Evolutionary conservation across 345 rosid species (phyloP).

Genomic region (Moringa oleifera): DNA sequence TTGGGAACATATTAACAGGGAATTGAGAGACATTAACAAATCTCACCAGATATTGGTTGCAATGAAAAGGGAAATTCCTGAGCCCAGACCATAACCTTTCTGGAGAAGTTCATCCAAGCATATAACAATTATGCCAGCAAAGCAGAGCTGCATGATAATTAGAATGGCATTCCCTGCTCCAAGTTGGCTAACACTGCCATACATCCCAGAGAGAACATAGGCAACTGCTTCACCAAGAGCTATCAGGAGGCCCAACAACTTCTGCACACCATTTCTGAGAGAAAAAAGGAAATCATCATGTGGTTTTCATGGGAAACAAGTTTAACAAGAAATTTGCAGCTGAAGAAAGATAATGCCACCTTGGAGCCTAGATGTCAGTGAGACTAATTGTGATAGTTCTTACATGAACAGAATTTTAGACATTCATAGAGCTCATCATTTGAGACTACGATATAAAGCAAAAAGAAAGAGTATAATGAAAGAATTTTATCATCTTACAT

Average conservation of each 20-base stretch:
- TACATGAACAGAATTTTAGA: neutral
- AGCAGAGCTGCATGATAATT: slow-evolving; percentile 72
- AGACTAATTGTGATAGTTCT: too few relatives aligned
- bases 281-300: neutral
- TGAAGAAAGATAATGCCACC: too few relatives aligned
- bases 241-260: slow-evolving; percentile 69
- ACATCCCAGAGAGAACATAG: slow-evolving; percentile 81
- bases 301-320: too few relatives aligned
- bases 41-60: slow-evolving; percentile 82
- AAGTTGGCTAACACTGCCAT: slow-evolving; percentile 71
- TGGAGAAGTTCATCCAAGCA: slow-evolving; percentile 85
- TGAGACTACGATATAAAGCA: neutral
- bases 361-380: too few relatives aligned
- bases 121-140: slow-evolving; percentile 78
- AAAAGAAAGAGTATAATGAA: neutral
- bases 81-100: slow-evolving; percentile 78
- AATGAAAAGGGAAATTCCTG: slow-evolving; percentile 86
- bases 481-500: too few relatives aligned
- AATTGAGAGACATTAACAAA: neutral
- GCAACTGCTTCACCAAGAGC: slow-evolving; percentile 85
- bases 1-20: too few relatives aligned
- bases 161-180: slow-evolving; percentile 84
- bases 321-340: too few relatives aligned
- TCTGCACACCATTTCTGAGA: slow-evolving; percentile 75
- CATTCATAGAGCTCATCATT: neutral